Conservation (phyloP, 192 early-diverging fungal species). For the Backusella tarrabulga region DNA sequence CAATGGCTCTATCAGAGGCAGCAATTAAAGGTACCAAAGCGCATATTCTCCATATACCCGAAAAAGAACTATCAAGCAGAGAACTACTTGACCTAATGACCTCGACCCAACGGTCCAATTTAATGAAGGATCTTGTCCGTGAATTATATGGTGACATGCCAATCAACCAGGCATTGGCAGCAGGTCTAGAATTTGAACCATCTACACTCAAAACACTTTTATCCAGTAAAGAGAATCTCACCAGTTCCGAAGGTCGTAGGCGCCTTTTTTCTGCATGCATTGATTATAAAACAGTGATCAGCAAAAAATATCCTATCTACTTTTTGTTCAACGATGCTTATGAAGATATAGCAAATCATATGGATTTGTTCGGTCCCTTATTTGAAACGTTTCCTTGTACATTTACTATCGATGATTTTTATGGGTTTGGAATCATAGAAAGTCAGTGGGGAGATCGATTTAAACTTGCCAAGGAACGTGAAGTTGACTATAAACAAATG, state of each 20-base stretch:
- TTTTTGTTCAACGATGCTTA: slow-evolving; percentile 18
- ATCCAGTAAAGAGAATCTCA: neutral
- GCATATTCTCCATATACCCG: neutral
- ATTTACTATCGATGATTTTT: slow-evolving; percentile 21
- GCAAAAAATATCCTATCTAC: slow-evolving; percentile 13
- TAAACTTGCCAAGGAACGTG: neutral
- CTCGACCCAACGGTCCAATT: neutral
- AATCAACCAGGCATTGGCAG: slow-evolving; percentile 21
- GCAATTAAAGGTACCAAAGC: neutral
- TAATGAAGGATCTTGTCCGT: slow-evolving; percentile 12
- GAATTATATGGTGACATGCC: slow-evolving; percentile 27
- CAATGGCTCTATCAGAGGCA: neutral
- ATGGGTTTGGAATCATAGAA: neutral
- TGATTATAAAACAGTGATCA: slow-evolving; percentile 13
- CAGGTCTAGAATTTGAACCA: slow-evolving; percentile 8
- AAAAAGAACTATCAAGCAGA: neutral
- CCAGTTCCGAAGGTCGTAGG: neutral
- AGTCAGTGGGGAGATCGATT: slow-evolving; percentile 1
- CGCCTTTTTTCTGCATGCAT: slow-evolving; percentile 14
- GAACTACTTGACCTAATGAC: slow-evolving; percentile 10
- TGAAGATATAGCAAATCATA: neutral
- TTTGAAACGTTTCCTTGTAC: slow-evolving; percentile 20
- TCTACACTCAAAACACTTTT: neutral
- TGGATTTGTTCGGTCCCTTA: slow-evolving; percentile 16
- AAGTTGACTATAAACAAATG: slow-evolving; percentile 13